Conservation (phyloP, 345 rosid genomes). For the Aegle marmelos region DNA sequence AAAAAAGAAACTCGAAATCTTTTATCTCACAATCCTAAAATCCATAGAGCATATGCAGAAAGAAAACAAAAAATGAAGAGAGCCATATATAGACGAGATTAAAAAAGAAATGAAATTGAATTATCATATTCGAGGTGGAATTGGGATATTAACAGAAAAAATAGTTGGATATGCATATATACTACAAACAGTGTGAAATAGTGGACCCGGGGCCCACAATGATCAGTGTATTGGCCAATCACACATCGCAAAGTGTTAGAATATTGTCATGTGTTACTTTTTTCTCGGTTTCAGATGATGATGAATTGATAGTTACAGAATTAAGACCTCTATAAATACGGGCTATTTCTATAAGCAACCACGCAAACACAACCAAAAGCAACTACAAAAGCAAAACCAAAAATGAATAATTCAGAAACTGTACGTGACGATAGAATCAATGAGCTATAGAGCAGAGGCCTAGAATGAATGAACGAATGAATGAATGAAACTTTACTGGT, state of each 20-base stretch:
- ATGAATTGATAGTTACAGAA: neutral
- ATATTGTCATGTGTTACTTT: conserved; percentile 11
- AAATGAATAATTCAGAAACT: too few species aligned
- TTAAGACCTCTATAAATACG: conserved; percentile 3
- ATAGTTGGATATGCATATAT: neutral
- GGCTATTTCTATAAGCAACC: neutral
- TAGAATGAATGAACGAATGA: neutral
- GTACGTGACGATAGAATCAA: neutral
- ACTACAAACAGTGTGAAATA: neutral
- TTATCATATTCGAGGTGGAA: too few species aligned
- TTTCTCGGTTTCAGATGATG: conserved; percentile 2
- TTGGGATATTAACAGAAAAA: too few species aligned
- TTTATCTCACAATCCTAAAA: too few species aligned
- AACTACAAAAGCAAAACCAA: too few species aligned
- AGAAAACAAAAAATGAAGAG: too few species aligned
- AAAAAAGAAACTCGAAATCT: too few species aligned
- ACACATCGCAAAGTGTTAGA: conserved; percentile 17
- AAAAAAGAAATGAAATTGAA: too few species aligned
- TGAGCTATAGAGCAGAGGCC: too few species aligned
- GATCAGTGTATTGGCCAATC: conserved; percentile 15
- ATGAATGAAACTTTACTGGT: neutral
- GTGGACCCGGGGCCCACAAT: neutral
- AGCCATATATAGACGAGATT: too few species aligned
- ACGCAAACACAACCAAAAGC: neutral
- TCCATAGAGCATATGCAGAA: too few species aligned